Conservation (phyloP, 257 asterid species). For the Solanum appendiculatum region DNA sequence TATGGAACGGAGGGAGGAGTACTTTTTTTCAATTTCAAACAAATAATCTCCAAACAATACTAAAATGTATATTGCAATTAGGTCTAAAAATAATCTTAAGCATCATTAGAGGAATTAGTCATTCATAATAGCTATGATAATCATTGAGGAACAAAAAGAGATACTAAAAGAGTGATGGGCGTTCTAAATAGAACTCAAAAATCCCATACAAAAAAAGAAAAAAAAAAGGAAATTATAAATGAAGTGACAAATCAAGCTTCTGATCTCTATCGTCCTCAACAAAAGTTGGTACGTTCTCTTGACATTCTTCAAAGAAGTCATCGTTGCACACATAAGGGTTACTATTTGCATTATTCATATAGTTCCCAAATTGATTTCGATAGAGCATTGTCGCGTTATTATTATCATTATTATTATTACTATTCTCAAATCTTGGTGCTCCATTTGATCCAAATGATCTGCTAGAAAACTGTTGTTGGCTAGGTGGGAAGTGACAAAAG, state of each 20-base stretch:
- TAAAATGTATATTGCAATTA: not conserved
- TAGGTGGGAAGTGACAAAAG: conserved; percentile 24
- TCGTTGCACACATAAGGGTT: not conserved
- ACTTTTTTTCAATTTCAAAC: not conserved
- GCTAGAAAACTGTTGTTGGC: conserved; percentile 1
- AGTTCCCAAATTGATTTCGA: conserved; percentile 12
- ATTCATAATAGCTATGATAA: not conserved
- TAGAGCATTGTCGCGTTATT: not conserved
- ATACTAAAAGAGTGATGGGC: not conserved
- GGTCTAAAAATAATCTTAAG: not conserved
- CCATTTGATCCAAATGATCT: conserved; percentile 19
- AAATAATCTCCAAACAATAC: not conserved
- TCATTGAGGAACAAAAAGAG: not conserved
- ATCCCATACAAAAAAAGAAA: not conserved
- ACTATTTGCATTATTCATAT: conserved; percentile 1
- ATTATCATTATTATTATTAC: not conserved
- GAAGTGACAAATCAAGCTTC: conserved; percentile 77
- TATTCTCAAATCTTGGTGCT: conserved; percentile 34
- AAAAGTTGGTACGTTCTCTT: not conserved
- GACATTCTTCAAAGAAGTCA: conserved; percentile 14
- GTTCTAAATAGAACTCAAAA: not conserved
- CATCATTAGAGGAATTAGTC: not conserved
- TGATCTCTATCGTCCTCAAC: conserved; percentile 19
- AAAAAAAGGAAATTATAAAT: conserved; percentile 27
- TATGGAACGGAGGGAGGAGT: too few relatives aligned